Evolutionary conservation across 2,329 filamentous ascomycete genomes (phyloP), one percentile per base, ranked within the genome.

Genomic region (Exserohilum rostratum): DNA sequence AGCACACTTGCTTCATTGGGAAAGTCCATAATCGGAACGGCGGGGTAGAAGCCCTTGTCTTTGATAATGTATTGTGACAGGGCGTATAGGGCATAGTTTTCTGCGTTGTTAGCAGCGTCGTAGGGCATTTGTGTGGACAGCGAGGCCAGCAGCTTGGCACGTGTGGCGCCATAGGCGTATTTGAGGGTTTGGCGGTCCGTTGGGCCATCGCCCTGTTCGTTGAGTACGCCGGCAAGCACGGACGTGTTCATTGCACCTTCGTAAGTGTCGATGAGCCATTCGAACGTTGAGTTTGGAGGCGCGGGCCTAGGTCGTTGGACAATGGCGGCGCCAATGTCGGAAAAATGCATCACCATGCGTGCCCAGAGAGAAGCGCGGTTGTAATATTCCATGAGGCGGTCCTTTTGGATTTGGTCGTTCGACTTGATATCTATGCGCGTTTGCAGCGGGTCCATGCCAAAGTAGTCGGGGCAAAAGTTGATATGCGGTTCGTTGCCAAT

Each of bases 401-500:
- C 56, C 17, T 61, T 69, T 11, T 62, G 60, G 44, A 62, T 65
- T 6, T 64, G 58, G 10, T 70, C 62, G 15, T 57, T 52, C 2
- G 66, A 55, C 30, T 62, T 67, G 20, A 61, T 63, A 6, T 70
- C 60, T 7, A 74, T 64, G 13, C 49, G 59, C 12, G 60, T 57
- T 2, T 69, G 59, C 18, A 74, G 55, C 3, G 46, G 52, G 30
- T 68, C 64, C 55, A 73, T 37, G 9, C 54, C 48, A 45, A 73
- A 73, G 49, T 71, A 72, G 38, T 60, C 57, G 3, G 57, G 45
- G 48, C 71, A 74, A 46, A 74, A 74, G 39, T 71, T 70, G 29
- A 73, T 60, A 34, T 73, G 69, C 4, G 71, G 67, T n/a, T 71
- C 66, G 35, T 73, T 73, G 7, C 69, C 71, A 31, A 74, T 69